A percentile compares a stretch with the other conserved stretches of the same genome.
phyloP scores from a whole-genome alignment of 371 early-diverging fungal genomes.

The Funneliformis caledonium region DNA sequence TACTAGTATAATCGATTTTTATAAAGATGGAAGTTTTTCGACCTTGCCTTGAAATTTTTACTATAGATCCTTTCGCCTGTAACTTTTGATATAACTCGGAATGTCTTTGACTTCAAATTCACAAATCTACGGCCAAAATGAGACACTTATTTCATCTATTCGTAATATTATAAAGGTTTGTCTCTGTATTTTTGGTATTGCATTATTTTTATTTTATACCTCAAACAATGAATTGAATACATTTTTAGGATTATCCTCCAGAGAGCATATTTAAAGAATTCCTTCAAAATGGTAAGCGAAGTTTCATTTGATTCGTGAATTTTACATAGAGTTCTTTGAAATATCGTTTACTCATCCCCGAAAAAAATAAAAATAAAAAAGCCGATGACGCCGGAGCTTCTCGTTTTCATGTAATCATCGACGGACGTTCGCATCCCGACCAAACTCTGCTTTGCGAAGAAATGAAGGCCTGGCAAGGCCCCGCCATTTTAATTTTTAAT shows the following conservation, averaged over 20 bases:
- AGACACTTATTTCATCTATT: slow-evolving; percentile 21
- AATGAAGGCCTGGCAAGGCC: slow-evolving; percentile 50
- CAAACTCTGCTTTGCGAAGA: slow-evolving; percentile 38
- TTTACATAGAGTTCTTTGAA: slow-evolving; percentile 40
- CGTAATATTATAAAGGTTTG: slow-evolving; percentile 24
- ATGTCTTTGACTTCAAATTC: slow-evolving; percentile 15
- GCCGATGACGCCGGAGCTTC: slow-evolving; percentile 49
- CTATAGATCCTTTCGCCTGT: no score
- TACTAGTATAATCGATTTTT: no score
- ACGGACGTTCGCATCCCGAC: slow-evolving; percentile 22
- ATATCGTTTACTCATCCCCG: slow-evolving; percentile 22
- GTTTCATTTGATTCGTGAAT: background rate
- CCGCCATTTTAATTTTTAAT: slow-evolving; percentile 48
- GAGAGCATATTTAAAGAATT: slow-evolving; percentile 47
- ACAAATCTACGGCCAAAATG: background rate
- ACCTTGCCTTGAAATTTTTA: no score
- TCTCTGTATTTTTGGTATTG: background rate
- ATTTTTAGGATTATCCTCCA: slow-evolving; percentile 45
- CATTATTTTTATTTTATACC: slow-evolving; percentile 24
- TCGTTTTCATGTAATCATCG: slow-evolving; percentile 44
- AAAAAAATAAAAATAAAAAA: background rate
- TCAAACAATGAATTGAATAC: slow-evolving; percentile 30
- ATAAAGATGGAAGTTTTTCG: no score
- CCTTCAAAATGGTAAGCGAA: slow-evolving; percentile 44
- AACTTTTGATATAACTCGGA: no score